Base-by-base conservation (phyloP, 345 rosid genomes). In the Erodium maritimum region DNA sequence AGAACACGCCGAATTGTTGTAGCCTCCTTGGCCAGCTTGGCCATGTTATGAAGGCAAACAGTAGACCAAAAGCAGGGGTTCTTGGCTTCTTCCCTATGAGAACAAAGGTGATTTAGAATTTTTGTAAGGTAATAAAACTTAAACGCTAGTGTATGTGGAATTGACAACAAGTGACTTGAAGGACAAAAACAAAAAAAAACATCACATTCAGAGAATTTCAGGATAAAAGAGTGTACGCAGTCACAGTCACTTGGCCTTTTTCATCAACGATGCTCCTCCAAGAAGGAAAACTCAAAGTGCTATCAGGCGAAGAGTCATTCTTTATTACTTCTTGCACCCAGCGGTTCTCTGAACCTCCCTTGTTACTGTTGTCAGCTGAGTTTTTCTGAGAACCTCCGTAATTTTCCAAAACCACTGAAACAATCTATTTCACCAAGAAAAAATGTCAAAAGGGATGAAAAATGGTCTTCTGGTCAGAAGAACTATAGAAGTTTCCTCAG, bases 51-150 rank as follows among this genome's bases (percentile, higher is more conserved):
- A 68, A 94, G 74, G 78, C 99, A 90, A 72, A 84, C 82, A 65
- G 79, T 78, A 57, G 99, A 84, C 99, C 99, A 94, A 80, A 94
- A 90, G 79, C 80, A 63, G 60, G 96, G 97, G 75, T 84, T 69
- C 63, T 69, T 67, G 22, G 82, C 78, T 73, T 83, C 87, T 81
- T 87, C 90, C 68, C 97, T 87, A 79, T 33, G 61, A 52, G 51
- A 70, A 19, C 23, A 67, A 64, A 61, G 59, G 62, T 54, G 61
- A 54, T 22, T 64, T 63, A 63, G 34, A n/a, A n/a, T 56, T 59
- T 21, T 62, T 17, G n/a, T 42, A 42, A 42, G 48, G 14, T 42
- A 4, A 42, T 42, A 42, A n/a, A n/a, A 14, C 48, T 42, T 13
- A 42, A 42, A 42, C 17, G 2, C 14, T 42, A 42, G 14, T 7